Base-by-base conservation (phyloP, 1,284 basidiomycete genomes). In the Erythrobasidium hasegawianum region DNA sequence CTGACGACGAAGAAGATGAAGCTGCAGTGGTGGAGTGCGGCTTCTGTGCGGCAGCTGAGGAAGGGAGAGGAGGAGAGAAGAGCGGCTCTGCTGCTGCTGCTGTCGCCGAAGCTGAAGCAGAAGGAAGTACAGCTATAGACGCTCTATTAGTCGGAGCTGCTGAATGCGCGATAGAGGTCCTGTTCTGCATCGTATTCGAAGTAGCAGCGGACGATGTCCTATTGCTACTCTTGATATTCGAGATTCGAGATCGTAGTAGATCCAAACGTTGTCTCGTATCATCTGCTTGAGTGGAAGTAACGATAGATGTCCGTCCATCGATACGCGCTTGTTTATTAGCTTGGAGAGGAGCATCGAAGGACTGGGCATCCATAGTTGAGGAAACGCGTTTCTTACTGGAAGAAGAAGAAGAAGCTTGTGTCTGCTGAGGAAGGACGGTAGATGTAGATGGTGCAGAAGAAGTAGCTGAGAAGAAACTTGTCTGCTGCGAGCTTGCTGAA, bases 141-240 rank as follows among this genome's bases (percentile, higher is more conserved):
- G 33, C 33, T 33, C 33, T 33, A 18, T 47, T 47, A 18, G n/a
- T 18, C 45, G 45, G 7, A 18, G 45, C n/a, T 47, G 22, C 24
- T 13, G 29, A 45, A 22, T 49, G 22, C 9, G 61, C 61, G 27
- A 56, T 41, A 3, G 61, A 56, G 8, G 61, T 29, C 29, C 52
- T 33, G 39, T 47, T 47, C n/a, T 47, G 16, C 43, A 24, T 5
- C 8, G n/a, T 24, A n/a, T n/a, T 41, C 40, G 56, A 2, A 18
- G 52, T 41, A 20, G 11, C 27, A 27, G 54, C 29, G 33, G 52
- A 26, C 29, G 61, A 40, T 45, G 40, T 22, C 8, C 29, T 20
- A 45, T 43, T 43, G 24, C 53, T 52, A 40, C 62, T 56, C 39
- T 65, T 65, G 45, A 65, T 57, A 38, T 58, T 65, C 45, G 43